Conservation (phyloP, 2,329 filamentous ascomycete species). For the Botrytis hyacinthi region DNA sequence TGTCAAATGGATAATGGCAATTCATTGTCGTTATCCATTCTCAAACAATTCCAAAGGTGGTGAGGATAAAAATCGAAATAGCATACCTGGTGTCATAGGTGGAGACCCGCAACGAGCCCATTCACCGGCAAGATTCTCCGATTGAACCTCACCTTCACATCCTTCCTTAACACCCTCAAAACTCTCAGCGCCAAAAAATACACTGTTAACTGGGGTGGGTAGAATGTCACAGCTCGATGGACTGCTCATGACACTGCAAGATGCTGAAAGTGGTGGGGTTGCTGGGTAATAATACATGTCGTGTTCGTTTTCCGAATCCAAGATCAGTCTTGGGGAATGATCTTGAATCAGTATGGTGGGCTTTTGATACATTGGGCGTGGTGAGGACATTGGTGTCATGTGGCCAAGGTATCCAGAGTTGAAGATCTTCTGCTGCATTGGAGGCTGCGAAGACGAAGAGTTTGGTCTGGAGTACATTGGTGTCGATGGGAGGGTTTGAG, state of each 20-base stretch:
- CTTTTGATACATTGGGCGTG: constrained; percentile 70
- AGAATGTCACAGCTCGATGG: constrained; percentile 75
- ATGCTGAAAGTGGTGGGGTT: constrained; percentile 82
- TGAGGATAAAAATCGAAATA: not conserved
- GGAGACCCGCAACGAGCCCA: constrained; percentile 78
- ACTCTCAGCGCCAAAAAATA: constrained; percentile 70
- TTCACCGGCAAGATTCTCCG: constrained; percentile 71
- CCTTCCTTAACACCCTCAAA: constrained; percentile 67
- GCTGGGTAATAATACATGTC: constrained; percentile 72
- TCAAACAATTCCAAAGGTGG: not conserved
- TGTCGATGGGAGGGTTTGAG: constrained; percentile 59
- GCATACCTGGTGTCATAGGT: constrained; percentile 87
- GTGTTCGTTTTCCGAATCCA: constrained; percentile 73
- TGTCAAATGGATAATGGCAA: not conserved
- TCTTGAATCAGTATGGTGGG: constrained; percentile 67
- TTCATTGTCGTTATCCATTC: not conserved
- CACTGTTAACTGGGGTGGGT: constrained; percentile 78
- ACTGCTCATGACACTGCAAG: constrained; percentile 82
- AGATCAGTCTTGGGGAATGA: constrained; percentile 55
- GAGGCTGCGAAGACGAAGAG: constrained; percentile 63
- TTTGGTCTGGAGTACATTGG: constrained; percentile 64
- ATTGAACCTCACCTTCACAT: constrained; percentile 66
- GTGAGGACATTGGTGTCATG: constrained; percentile 74
- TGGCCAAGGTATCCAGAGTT: constrained; percentile 37
- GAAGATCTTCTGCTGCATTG: constrained; percentile 37